Base-by-base conservation (phyloP, 352 stramenopile genomes). In the Phytophthora tentaculata region DNA sequence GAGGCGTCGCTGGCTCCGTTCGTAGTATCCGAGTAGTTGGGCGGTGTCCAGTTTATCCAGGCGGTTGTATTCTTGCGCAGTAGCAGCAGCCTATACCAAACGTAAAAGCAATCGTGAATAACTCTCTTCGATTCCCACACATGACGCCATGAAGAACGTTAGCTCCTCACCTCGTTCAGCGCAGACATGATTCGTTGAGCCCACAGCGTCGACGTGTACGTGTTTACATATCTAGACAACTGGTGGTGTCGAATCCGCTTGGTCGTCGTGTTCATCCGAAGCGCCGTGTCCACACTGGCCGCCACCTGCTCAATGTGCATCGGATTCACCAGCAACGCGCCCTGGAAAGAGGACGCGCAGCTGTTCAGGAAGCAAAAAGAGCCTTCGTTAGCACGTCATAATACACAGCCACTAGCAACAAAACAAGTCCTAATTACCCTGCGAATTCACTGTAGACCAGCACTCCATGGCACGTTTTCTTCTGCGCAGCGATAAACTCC, bases 391-490 rank as follows among this genome's bases (percentile, higher is more conserved):
- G 2, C 35, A 43, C 29, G 8, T n/a, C n/a, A 37, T 9, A 37
- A 37, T 37, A 37, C 9, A 43, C 6, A 14, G 5, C 32, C n/a
- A n/a, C 13, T 14, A 8, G 13, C 6, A 14, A 39, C 1, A 43
- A 43, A 17, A 47, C 29, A 60, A 32, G 28, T 32, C 28, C 28
- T 32, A 8, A 8, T 19, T 58, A 89, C 78, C 91, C 91, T 32
- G 91, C 90, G 71, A 97, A 97, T 67, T 97, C 91, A 61, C 88
- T 96, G 67, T 97, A 93, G 28, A 97, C 89, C 4, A 97, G 79
- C 19, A 97, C 91, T 0, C 91, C 91, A 20, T 96, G 86, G 26
- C 89, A 92, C 29, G 73, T 88, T 23, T 90, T 88, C 61, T 89
- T 90, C 53, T 93, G 85, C 4, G 85, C 80, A 2, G 88, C 89